Evolutionary conservation across 108 stramenopile species (phyloP).

Genomic region (Fragilariopsis cylindrus): DNA sequence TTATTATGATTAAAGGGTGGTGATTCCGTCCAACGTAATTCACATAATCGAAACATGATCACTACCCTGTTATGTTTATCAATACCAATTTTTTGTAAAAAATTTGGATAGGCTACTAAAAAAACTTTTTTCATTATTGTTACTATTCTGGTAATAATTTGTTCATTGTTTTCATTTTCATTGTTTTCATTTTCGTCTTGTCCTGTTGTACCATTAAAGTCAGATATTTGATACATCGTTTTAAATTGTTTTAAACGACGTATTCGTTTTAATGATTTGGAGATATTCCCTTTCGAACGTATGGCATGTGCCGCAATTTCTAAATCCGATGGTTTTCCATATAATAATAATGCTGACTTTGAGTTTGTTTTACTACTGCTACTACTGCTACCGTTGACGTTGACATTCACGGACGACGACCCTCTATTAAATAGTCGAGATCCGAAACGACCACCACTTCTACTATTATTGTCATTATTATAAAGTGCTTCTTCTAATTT

Average conservation of each 20-base stretch:
- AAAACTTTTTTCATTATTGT: neutral
- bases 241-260: constrained; percentile 15
- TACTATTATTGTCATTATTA: neutral
- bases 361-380: neutral
- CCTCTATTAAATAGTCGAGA: neutral
- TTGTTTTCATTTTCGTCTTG: neutral
- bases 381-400: neutral
- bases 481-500: constrained; percentile 5
- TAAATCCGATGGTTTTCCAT: constrained; percentile 14
- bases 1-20: constrained; percentile 8
- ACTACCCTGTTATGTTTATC: constrained; percentile 9
- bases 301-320: constrained; percentile 27
- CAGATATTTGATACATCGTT: neutral
- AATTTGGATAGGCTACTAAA: constrained; percentile 14
- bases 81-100: constrained; percentile 15
- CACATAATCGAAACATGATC: constrained; percentile 15
- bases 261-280: constrained; percentile 7
- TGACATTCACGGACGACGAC: neutral
- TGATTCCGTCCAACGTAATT: constrained; percentile 4
- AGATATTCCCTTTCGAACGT: neutral
- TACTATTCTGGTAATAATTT: neutral
- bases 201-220: neutral
- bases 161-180: too few relatives aligned
- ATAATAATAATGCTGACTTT: neutral
- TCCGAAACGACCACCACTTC: neutral